Percentiles rank a stretch among this genome's conserved stretches.
phyloP scores from a whole-genome alignment of 2,329 filamentous ascomycete genomes.

The Fusarium sp. region DNA sequence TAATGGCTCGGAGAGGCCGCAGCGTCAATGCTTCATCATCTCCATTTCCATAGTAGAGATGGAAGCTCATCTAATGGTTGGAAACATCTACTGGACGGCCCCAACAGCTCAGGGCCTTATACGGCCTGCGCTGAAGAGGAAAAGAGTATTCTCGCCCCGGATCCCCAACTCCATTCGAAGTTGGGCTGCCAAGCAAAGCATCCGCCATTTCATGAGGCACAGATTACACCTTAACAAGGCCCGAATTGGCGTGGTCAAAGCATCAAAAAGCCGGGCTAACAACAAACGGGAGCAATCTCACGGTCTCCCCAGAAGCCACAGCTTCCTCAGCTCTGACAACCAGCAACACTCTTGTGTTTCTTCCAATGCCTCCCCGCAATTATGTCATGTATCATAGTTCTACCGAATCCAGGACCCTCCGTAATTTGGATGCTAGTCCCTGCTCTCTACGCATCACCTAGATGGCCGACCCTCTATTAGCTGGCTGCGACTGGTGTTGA shows the following conservation, averaged over 20 bases:
- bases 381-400: slow-evolving; percentile 56
- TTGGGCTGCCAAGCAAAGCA: slow-evolving; percentile 29
- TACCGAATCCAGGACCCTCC: slow-evolving; percentile 48
- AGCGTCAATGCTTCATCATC: slow-evolving; percentile 27
- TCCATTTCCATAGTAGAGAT: neutral
- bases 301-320: slow-evolving; percentile 34
- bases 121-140: slow-evolving; percentile 4
- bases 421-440: slow-evolving; percentile 45
- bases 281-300: slow-evolving; percentile 22
- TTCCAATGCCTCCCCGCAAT: slow-evolving; percentile 48
- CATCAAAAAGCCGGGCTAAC: slow-evolving; percentile 33
- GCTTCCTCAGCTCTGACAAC: slow-evolving; percentile 31
- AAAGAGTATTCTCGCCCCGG: slow-evolving; percentile 25
- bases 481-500: slow-evolving; percentile 27
- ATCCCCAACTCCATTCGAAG: slow-evolving; percentile 19
- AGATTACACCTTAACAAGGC: slow-evolving; percentile 33
- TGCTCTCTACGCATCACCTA: slow-evolving; percentile 41
- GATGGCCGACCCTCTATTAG: slow-evolving; percentile 26
- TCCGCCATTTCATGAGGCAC: slow-evolving; percentile 24
- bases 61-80: neutral
- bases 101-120: neutral
- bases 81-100: neutral
- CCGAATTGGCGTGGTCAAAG: slow-evolving; percentile 41
- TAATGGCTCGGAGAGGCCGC: slow-evolving; percentile 26
- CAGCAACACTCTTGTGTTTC: slow-evolving; percentile 20